Evolutionary conservation across 257 asterid genomes (phyloP), one percentile per base, ranked within the genome.

Genomic region (Nyctanthes arbortristis): DNA sequence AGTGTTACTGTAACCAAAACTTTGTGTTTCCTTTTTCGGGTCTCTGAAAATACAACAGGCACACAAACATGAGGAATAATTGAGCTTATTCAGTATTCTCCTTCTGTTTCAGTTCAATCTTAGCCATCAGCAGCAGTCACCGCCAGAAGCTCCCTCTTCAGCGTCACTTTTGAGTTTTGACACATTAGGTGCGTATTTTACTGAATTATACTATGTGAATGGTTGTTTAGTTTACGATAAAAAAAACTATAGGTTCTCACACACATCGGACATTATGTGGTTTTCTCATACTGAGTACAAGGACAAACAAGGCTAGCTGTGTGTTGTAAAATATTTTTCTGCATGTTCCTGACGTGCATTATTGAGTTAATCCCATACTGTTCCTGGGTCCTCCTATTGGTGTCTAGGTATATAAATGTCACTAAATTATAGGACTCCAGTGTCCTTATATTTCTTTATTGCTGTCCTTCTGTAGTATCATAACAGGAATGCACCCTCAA

Each of bases 271-370:
- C n/a, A n/a, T n/a, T n/a, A n/a, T n/a, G n/a, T n/a, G n/a, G 28
- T 49, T 49, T 28, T 49, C 29, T 49, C 58, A 22, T 14, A 52
- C 20, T 22, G 59, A 22, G 59, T 25, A 52, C 59, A 27, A 25
- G 43, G 52, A 27, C 67, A 27, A 37, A 28, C 67, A 62, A 54
- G n/a, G 36, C 63, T 68, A 37, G 49, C 35, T 62, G 24, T 66
- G 12, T 68, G 47, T 67, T 68, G 71, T 18, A 7, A 14, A 43
- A 28, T 69, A 78, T 65, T 52, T n/a, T 58, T 4, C 61, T 24
- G 67, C 76, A 71, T 71, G 76, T 72, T 77, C 74, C 77, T 74
- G 68, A 74, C 57, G 81, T 68, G 64, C 65, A 74, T 68, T 69
- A 54, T 74, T 61, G 70, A 55, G 60, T 45, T 68, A 64, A 12